Base-by-base conservation (phyloP, 257 asterid species). In the Solanum chilense region DNA sequence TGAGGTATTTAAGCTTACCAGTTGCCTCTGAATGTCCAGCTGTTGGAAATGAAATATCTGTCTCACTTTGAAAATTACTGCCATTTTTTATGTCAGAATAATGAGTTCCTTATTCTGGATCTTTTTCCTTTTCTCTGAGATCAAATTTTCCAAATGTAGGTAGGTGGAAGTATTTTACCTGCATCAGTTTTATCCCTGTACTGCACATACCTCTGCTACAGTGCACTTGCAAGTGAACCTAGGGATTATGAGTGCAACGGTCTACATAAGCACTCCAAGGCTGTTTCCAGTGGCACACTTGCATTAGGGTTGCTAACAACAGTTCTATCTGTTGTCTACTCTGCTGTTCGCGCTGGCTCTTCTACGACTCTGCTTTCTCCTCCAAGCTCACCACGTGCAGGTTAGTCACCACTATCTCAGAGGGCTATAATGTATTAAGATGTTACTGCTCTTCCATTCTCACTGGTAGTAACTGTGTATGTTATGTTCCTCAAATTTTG, bases 341-440 rank as follows among this genome's bases (percentile, higher is more conserved):
- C 99, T 70, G 98, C 99, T 91, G 97, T 96, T 68, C 98, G 99
- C 37, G 99, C 99, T 87, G 99, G 99, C 85, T 96, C 98, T 52
- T 96, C 99, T 23, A 96, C 99, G 44, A 91, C 95, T 45, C 86
- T 96, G 89, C 98, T 96, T 87, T 96, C 99, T 87, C 97, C 98
- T 88, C 99, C 98, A 64, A 92, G 92, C 93, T 96, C 99, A 14
- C 99, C 98, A n/a, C 95, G 98, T 42, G 95, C 97, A 90, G 98
- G 98, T 95, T 69, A 89, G 91, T 87, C 78, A 56, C 85, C 71
- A 29, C 29, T 20, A 47, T 81, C 20, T 29, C 7, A 1, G 14
- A 33, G 29, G 80, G 87, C 66, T 37, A 71, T 52, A 82, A 52
- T 9, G 12, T 14, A 29, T 45, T 45, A 45, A 27, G 27, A 45